Evolutionary conservation across 225 moss, liverwort and hornwort genomes (phyloP), one percentile per base, ranked within the genome.

Genomic region (Sphagnum contortum): DNA sequence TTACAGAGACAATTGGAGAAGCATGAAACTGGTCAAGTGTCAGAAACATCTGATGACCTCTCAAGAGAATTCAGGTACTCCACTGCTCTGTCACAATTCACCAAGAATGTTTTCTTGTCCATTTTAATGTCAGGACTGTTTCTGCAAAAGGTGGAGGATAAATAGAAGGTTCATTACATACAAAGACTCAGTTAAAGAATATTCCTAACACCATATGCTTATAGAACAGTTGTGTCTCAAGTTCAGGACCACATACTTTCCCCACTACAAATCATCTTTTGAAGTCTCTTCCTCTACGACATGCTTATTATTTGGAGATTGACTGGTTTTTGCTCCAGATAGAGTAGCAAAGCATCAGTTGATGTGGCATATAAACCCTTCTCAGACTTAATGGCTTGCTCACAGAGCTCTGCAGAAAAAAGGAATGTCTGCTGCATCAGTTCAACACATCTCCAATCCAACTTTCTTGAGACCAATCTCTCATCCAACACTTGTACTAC

Each of bases 341-440:
- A 83, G 76, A n/a, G 83, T 83, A 13, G 83, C 83, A 8, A 83
- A 60, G 83, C 83, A 46, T 79, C 83, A 0, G 76, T 53, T n/a
- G 83, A 79, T 3, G 83, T 83, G 48, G 79, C 79, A 74, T 83
- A 79, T 14, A 79, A 83, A 3, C 83, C 79, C 57, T 83, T 83
- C 73, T 83, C 83, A 51, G 14, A 56, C 64, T 83, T 83, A 46
- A 83, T 65, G 49, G 83, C 83, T 59, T 83, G 83, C 47, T 83
- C 83, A 47, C 76, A 83, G n/a, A 83, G 83, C 59, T 79, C 83
- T 79, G 79, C 68, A 55, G n/a, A 4, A 57, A 4, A 11, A 62
- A 45, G 12, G 45, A 9, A n/a, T 29, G 9, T 56, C 9, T 56
- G 29, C 29, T 29, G 29, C 29, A 29, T 29, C 29, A 29, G 29